These are phyloP conservation scores for Tuber borchii DNA, from an alignment of 495 filamentous ascomycete species.

Conservation along the genomic window DNA sequence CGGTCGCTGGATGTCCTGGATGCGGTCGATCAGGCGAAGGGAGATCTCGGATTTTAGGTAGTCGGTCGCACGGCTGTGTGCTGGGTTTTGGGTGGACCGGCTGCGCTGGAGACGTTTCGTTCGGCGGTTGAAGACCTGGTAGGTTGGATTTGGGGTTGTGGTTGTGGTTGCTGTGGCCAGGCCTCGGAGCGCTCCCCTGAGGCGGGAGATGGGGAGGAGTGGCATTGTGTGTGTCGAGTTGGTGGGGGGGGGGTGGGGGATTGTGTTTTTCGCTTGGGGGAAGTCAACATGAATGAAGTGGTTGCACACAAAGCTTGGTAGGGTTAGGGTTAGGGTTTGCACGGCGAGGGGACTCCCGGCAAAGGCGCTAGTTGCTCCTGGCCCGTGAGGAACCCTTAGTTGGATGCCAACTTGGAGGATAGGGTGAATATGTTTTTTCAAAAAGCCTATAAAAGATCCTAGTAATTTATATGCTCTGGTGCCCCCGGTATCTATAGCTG, in stretches of 20 bases:
- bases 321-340: not conserved
- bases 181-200: not conserved
- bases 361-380: not conserved
- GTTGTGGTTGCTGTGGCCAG: constrained; percentile 28
- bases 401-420: not conserved
- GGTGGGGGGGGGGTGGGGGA: not conserved
- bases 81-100: constrained; percentile 64
- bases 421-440: not conserved
- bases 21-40: constrained; percentile 70
- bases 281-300: not conserved
- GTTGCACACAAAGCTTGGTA: not conserved
- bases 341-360: not conserved
- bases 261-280: not conserved
- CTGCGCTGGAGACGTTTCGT: constrained; percentile 87
- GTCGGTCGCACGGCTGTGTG: constrained; percentile 69
- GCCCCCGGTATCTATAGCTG: too few species aligned
- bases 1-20: constrained; percentile 86
- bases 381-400: not conserved
- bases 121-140: constrained; percentile 84
- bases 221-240: constrained; percentile 17
- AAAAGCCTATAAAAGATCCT: too few species aligned
- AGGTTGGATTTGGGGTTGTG: constrained; percentile 49
- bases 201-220: constrained; percentile 4
- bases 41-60: constrained; percentile 92
- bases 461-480: not conserved